Base-by-base conservation (phyloP, 352 stramenopile species). In the Pythium rhizo-oryzae region DNA sequence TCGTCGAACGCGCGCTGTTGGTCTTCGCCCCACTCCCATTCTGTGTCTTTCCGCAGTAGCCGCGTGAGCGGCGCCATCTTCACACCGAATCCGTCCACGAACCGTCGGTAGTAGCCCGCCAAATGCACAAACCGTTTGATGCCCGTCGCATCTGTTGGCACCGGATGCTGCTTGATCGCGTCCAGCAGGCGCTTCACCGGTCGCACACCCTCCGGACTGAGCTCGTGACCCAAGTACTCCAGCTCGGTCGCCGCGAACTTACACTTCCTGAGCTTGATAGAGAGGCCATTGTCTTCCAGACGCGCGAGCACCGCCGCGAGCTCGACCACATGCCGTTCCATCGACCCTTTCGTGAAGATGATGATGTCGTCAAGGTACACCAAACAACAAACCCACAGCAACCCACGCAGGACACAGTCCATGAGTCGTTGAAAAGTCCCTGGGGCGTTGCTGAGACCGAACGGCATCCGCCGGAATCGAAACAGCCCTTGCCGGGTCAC, bases 351-450 rank as follows among this genome's bases (percentile, higher is more conserved):
- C 0, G 62, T 69, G 41, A 63, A 77, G 8, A 79, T 47, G 1
- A 79, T 57, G 8, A 79, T 60, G 24, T 79, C 72, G 35, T 79
- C 66, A 1, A 80, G 28, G 11, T 75, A 80, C 2, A 80, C 73
- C 8, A 80, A 16, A 21, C 69, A 76, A 15, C 49, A 72, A n/a
- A 67, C 49, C 63, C 64, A 77, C 47, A 65, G 57, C 1, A 79
- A 18, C 1, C 66, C 65, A 0, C 73, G 59, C 6, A 80, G 39
- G 7, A 70, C 62, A 12, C 58, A 65, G 18, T 79, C 57, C 72
- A 76, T 76, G 23, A 79, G 52, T 0, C 66, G n/a, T 19, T 80
- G 65, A 35, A 80, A 80, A 0, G 70, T 77, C 3, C 49, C 55
- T 0, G 69, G 65, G 0, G 72, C 72, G 28, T 76, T 76, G 19